These are phyloP conservation scores for Mollisia scopiformis DNA, from an alignment of 2,329 filamentous ascomycete genomes.

Conservation along the genomic window DNA sequence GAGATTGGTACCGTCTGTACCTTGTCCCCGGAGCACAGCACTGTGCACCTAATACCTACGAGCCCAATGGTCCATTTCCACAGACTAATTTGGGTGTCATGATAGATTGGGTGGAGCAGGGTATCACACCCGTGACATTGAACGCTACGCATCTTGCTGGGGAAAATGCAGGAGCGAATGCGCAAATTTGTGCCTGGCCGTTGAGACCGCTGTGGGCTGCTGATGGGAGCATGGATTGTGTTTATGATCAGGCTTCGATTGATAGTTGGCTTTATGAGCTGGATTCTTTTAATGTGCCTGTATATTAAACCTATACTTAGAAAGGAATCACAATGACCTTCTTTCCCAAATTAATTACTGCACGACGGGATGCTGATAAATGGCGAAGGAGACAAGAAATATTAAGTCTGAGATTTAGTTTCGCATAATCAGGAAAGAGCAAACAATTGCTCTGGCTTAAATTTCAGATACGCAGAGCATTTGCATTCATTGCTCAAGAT, in stretches of 20 bases:
- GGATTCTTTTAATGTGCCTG: constrained; percentile 17
- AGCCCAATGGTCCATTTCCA: constrained; percentile 38
- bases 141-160: constrained; percentile 42
- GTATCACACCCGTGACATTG: constrained; percentile 37
- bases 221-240: constrained; percentile 33
- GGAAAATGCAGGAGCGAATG: constrained; percentile 37
- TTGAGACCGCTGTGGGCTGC: constrained; percentile 37
- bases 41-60: constrained; percentile 50
- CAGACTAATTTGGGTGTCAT: constrained; percentile 69
- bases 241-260: constrained; percentile 31
- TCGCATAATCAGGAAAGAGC: too few relatives aligned
- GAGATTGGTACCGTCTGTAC: constrained; percentile 58
- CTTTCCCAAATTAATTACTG: too few relatives aligned
- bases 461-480: too few relatives aligned
- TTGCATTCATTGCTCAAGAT: too few relatives aligned
- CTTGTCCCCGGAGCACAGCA: constrained; percentile 56
- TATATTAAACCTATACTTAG: too few relatives aligned
- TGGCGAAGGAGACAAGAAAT: too few relatives aligned
- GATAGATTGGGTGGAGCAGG: constrained; percentile 71
- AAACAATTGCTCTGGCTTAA: too few relatives aligned
- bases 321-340: too few relatives aligned
- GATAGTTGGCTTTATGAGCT: constrained; percentile 37
- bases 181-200: constrained; percentile 45
- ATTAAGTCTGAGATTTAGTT: too few relatives aligned
- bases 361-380: too few relatives aligned